A percentile compares a stretch with the other conserved stretches of the same genome.
Evolutionary conservation across 768 basidiomycete species (phyloP).

Genomic region (Gymnopilus dilepis): DNA sequence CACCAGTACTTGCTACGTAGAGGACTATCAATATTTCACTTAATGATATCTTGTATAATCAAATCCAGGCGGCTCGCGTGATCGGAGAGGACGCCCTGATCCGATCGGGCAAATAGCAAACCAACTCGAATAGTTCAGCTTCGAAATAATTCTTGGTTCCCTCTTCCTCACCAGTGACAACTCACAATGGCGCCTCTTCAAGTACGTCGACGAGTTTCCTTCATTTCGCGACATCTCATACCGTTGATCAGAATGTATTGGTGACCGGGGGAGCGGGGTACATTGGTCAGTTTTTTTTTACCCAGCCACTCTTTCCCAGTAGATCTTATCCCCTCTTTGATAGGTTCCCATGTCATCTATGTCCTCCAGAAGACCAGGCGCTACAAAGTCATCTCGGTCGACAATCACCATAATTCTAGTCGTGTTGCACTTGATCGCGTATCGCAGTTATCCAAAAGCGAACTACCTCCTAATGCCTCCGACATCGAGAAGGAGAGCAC

Average conservation of each 20-base stretch:
- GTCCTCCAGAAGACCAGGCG: slow-evolving; percentile 82
- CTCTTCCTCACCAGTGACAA: slow-evolving; percentile 8
- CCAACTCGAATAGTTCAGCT: slow-evolving; percentile 25
- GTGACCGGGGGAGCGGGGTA: slow-evolving; percentile 83
- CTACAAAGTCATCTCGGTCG: slow-evolving; percentile 93
- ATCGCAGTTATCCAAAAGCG: slow-evolving; percentile 76
- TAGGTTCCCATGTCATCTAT: slow-evolving; percentile 94
- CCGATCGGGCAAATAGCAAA: slow-evolving; percentile 23
- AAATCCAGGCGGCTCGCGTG: slow-evolving; percentile 25
- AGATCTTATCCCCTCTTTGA: slow-evolving; percentile 24
- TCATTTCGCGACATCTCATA: slow-evolving; percentile 27
- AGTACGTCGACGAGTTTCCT: slow-evolving; percentile 42
- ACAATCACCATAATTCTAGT: slow-evolving; percentile 94
- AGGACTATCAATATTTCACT: too few species aligned
- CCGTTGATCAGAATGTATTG: slow-evolving; percentile 43
- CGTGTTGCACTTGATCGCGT: slow-evolving; percentile 77
- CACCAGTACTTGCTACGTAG: slow-evolving; percentile 4
- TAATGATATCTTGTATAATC: not conserved
- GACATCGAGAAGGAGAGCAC: slow-evolving; percentile 73
- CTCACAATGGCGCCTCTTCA: slow-evolving; percentile 42
- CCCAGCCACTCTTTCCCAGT: slow-evolving; percentile 7
- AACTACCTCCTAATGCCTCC: slow-evolving; percentile 69
- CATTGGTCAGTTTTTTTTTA: slow-evolving; percentile 63
- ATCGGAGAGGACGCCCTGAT: slow-evolving; percentile 24
- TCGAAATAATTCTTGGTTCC: not conserved